Evolutionary conservation across 1,284 basidiomycete species (phyloP).

Genomic region (Sanghuangporus weigelae): DNA sequence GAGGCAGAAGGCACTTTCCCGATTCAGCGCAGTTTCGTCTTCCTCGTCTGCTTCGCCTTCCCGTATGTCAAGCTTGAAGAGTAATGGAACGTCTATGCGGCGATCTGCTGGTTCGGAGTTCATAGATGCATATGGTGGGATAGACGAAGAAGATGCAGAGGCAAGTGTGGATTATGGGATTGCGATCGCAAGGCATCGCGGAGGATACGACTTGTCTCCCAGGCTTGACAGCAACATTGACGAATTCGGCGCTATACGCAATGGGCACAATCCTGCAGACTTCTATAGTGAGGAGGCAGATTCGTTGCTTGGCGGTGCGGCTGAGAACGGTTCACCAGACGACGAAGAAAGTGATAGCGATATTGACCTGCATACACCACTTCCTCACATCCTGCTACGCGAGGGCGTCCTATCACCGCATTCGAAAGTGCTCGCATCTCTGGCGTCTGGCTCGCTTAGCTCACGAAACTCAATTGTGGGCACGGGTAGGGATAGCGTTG

Average conservation of each 20-base stretch:
- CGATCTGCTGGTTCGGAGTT: background rate
- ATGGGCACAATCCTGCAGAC: background rate
- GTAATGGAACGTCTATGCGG: background rate
- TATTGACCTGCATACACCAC: conserved; percentile 69
- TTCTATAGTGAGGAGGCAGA: background rate
- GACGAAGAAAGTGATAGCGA: conserved; percentile 58
- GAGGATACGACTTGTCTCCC: conserved; percentile 14
- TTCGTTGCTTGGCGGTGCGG: conserved; percentile 12
- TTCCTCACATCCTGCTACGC: conserved; percentile 73
- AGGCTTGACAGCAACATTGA: background rate
- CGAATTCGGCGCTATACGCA: conserved; percentile 5
- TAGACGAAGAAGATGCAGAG: conserved; percentile 9
- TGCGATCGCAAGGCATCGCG: conserved; percentile 15
- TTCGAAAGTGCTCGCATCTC: conserved; percentile 56
- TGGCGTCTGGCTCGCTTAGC: conserved; percentile 19
- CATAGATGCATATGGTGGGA: conserved; percentile 14
- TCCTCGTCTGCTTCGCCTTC: background rate
- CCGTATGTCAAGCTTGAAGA: background rate
- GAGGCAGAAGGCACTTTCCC: conserved; percentile 1
- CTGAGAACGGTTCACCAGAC: conserved; percentile 22
- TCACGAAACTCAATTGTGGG: background rate
- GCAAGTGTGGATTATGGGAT: conserved; percentile 14
- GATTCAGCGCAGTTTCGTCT: background rate
- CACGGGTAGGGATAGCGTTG: conserved; percentile 10
- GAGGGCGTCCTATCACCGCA: conserved; percentile 70